A percentile compares a stretch with the other conserved stretches of the same genome.
phyloP scores from a whole-genome alignment of 257 asterid genomes.

The Cinchona pubescens region DNA sequence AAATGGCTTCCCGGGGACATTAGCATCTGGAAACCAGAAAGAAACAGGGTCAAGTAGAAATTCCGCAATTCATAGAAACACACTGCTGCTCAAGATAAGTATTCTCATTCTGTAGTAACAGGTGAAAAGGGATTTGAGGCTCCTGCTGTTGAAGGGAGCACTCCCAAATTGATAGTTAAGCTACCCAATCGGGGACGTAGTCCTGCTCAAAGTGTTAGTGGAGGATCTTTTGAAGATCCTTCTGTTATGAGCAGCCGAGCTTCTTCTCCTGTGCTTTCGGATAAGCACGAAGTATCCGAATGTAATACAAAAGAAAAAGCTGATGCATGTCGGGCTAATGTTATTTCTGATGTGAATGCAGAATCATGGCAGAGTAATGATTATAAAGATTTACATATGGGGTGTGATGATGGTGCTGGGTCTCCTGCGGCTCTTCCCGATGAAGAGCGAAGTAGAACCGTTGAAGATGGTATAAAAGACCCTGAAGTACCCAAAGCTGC shows the following conservation, averaged over 20 bases:
- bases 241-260: slow-evolving; percentile 45
- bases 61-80: slow-evolving; percentile 39
- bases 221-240: slow-evolving; percentile 54
- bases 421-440: slow-evolving; percentile 42
- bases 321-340: slow-evolving; percentile 38
- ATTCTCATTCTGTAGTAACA: slow-evolving; percentile 36
- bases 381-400: slow-evolving; percentile 42
- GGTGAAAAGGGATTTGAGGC: slow-evolving; percentile 54
- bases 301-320: slow-evolving; percentile 36
- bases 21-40: slow-evolving; percentile 51
- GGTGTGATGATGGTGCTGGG: slow-evolving; percentile 49
- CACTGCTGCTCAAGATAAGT: slow-evolving; percentile 51
- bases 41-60: slow-evolving; percentile 48
- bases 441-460: slow-evolving; percentile 49
- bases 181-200: slow-evolving; percentile 60
- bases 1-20: slow-evolving; percentile 39
- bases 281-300: slow-evolving; percentile 48
- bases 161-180: slow-evolving; percentile 76
- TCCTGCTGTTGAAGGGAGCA: slow-evolving; percentile 39
- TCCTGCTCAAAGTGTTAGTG: slow-evolving; percentile 59
- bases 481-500: slow-evolving; percentile 31
- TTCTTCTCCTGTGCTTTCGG: slow-evolving; percentile 51
- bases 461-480: slow-evolving; percentile 36
- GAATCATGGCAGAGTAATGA: slow-evolving; percentile 50
- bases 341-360: slow-evolving; percentile 40